These are phyloP conservation scores for Echinosophora koreensis DNA, from an alignment of 306 rosid genomes.

Conservation along the genomic window DNA sequence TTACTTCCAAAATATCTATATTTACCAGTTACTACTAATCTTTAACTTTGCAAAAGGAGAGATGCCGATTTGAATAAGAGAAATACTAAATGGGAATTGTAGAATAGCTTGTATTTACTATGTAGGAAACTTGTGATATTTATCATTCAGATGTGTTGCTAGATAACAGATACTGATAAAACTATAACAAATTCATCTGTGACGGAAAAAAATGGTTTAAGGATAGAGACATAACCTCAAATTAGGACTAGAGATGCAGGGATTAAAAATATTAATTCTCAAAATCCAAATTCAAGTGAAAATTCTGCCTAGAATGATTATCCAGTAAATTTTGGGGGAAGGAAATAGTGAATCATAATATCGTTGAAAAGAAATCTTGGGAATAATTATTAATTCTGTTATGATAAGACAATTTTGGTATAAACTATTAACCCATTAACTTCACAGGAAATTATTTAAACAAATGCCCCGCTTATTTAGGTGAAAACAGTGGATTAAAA, in stretches of 20 bases:
- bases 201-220: slow-evolving; percentile 24
- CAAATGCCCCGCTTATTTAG: slow-evolving; percentile 16
- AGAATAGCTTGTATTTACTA: neutral
- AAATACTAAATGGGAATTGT: neutral
- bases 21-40: neutral
- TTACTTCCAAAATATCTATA: slow-evolving; percentile 21
- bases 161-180: slow-evolving; percentile 4
- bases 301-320: neutral
- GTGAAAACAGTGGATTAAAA: slow-evolving; percentile 28
- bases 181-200: neutral
- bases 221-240: neutral
- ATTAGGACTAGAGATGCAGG: neutral
- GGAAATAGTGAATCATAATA: neutral
- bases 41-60: neutral
- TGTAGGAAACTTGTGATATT: neutral
- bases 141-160: slow-evolving; percentile 5
- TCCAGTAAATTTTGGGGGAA: neutral
- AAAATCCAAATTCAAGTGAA: slow-evolving; percentile 31
- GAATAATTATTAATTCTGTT: slow-evolving; percentile 23
- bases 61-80: neutral
- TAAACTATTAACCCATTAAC: slow-evolving; percentile 2
- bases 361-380: neutral
- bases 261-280: neutral
- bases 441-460: neutral
- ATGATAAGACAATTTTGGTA: neutral